Evolutionary conservation across 2,329 filamentous ascomycete genomes (phyloP), one percentile per base, ranked within the genome.

Genomic region (Coniochaeta prunicola): DNA sequence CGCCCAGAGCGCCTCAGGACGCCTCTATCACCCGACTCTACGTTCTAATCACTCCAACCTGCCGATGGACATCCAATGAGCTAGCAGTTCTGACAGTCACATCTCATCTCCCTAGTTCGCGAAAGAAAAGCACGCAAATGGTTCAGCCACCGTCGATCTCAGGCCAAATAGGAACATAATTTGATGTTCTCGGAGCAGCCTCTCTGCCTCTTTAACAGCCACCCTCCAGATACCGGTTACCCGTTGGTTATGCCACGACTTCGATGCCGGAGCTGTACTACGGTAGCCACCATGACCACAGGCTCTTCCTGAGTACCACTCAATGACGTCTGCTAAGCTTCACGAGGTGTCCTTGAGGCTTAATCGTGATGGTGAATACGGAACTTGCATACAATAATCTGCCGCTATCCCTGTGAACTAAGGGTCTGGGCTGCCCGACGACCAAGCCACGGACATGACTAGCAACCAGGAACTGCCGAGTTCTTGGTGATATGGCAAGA

Each of bases 1-100:
- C n/a, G n/a, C n/a, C n/a, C n/a, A n/a, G n/a, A n/a, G n/a, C n/a
- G n/a, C n/a, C n/a, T n/a, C n/a, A n/a, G n/a, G 24, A 17, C 28
- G 40, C n/a, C 56, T 57, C 56, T 57, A 40, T 59, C 40, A 38
- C 54, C 13, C 24, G 34, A 4, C 53, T n/a, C 30, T n/a, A n/a
- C n/a, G n/a, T n/a, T n/a, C n/a, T 31, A 50, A 26, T 13, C 45
- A 26, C 24, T 30, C 45, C 28, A 28, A 9, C 24, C 21, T 34
- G 50, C 34, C 6, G 50, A n/a, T 54, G 50, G 7, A 36, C 40
- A 19, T 42, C 12, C 38, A 45, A 45, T 15, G 4, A 15, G 6
- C 7, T 26, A 10, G 8, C 24, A 50, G 21, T 26, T 13, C 45
- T 26, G 2, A n/a, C 24, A 50, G 24, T 30, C 45, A 50, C 45